Percentiles rank a stretch among this genome's conserved stretches.
phyloP scores from a whole-genome alignment of 2,329 filamentous ascomycete species.

The Diaporthe sp. region DNA sequence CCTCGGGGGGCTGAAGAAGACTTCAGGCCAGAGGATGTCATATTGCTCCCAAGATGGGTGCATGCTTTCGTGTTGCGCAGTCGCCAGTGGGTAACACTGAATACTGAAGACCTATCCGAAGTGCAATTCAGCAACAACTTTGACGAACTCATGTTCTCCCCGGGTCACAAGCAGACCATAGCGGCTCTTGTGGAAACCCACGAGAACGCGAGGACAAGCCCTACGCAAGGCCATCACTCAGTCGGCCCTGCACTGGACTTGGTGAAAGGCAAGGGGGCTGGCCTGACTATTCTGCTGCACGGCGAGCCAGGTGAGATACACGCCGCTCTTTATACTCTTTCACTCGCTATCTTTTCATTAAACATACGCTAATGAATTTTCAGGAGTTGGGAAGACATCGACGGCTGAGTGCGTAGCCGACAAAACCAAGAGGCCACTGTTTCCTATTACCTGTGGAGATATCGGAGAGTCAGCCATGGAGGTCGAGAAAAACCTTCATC shows the following conservation, averaged over 20 bases:
- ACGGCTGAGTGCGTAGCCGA: slow-evolving; percentile 66
- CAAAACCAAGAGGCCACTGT: slow-evolving; percentile 59
- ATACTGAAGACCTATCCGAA: neutral
- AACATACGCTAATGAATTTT: slow-evolving; percentile 36
- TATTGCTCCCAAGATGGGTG: slow-evolving; percentile 25
- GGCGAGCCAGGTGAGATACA: slow-evolving; percentile 6
- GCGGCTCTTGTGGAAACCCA: neutral
- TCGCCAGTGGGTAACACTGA: slow-evolving; percentile 21
- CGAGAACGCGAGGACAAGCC: neutral
- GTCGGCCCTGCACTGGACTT: slow-evolving; percentile 11
- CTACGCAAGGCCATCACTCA: neutral
- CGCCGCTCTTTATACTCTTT: too few species aligned
- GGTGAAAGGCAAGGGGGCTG: slow-evolving; percentile 16
- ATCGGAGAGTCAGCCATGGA: slow-evolving; percentile 49
- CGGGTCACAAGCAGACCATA: neutral
- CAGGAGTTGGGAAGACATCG: slow-evolving; percentile 67
- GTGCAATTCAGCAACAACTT: slow-evolving; percentile 4
- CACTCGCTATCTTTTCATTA: too few species aligned
- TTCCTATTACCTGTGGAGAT: slow-evolving; percentile 63
- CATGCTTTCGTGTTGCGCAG: slow-evolving; percentile 29
- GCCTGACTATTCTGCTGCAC: slow-evolving; percentile 19
- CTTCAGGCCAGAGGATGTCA: neutral
- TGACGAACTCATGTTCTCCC: slow-evolving; percentile 3
- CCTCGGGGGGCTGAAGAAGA: neutral
- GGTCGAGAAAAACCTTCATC: slow-evolving; percentile 54